Evolutionary conservation across 2,329 filamentous ascomycete species (phyloP).

Genomic region (Tricladium varicosporioides): DNA sequence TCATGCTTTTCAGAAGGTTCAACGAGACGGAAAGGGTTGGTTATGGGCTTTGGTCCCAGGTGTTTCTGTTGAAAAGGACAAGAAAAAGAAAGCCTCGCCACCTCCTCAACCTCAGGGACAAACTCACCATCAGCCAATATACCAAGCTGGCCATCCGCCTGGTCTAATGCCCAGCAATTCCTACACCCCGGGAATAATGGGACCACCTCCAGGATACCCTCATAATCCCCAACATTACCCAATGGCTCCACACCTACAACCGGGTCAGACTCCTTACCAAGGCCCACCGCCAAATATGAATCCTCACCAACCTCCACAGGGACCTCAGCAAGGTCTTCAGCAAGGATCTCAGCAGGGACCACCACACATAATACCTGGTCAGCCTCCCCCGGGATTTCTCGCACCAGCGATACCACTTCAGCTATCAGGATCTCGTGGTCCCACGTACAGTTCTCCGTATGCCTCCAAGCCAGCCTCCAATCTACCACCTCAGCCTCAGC

Average conservation of each 20-base stretch:
- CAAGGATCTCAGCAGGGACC: neutral
- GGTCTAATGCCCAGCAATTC: conserved; percentile 21
- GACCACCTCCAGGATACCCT: conserved; percentile 25
- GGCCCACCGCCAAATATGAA: conserved; percentile 18
- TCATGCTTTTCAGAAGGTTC: conserved; percentile 52
- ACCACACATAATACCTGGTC: conserved; percentile 12
- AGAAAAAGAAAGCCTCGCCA: conserved; percentile 43
- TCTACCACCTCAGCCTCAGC: neutral
- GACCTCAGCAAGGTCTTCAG: neutral
- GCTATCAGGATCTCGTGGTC: conserved; percentile 16
- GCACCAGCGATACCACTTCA: conserved; percentile 24
- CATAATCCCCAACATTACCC: conserved; percentile 10
- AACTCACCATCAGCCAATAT: conserved; percentile 30
- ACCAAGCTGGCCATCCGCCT: conserved; percentile 26
- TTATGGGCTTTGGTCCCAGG: conserved; percentile 54
- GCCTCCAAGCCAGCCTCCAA: conserved; percentile 28
- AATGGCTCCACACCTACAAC: conserved; percentile 23
- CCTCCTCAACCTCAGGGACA: conserved; percentile 37
- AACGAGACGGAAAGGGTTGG: conserved; percentile 53
- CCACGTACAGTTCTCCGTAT: conserved; percentile 36
- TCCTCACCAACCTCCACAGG: conserved; percentile 15
- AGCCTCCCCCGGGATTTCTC: conserved; percentile 15
- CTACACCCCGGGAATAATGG: conserved; percentile 25
- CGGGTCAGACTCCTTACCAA: conserved; percentile 25
- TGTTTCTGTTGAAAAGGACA: conserved; percentile 55